Evolutionary conservation across 352 stramenopile species (phyloP).

Genomic region (Pythium volutum): DNA sequence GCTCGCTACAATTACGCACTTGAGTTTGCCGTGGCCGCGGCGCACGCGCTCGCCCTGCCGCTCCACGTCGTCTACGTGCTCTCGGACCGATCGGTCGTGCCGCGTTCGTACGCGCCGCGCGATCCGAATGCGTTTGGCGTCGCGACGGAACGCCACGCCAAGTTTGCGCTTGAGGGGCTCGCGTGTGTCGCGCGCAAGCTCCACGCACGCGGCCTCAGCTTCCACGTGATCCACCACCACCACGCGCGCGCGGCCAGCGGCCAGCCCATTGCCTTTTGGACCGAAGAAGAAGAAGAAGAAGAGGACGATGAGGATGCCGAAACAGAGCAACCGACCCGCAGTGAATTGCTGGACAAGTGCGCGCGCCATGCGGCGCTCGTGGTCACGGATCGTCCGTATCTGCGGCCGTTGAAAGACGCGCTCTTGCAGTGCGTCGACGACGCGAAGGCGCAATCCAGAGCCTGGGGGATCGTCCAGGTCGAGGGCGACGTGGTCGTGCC

Average conservation of each 20-base stretch:
- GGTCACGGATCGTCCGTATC: conserved; percentile 75
- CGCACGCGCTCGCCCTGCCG: conserved; percentile 60
- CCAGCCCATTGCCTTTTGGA: conserved; percentile 19
- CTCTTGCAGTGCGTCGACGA: conserved; percentile 39
- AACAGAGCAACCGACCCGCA: conserved; percentile 18
- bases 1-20: conserved; percentile 82
- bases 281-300: conserved; percentile 11
- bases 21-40: conserved; percentile 68
- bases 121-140: conserved; percentile 67
- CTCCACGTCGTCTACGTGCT: conserved; percentile 78
- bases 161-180: conserved; percentile 74
- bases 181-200: conserved; percentile 41
- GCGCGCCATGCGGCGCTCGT: conserved; percentile 56
- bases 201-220: conserved; percentile 40
- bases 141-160: conserved; percentile 65
- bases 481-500: conserved; percentile 98
- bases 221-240: conserved; percentile 63
- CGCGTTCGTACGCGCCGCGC: conserved; percentile 15
- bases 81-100: conserved; percentile 48
- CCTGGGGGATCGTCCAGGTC: conserved; percentile 88
- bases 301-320: conserved; percentile 4
- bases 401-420: conserved; percentile 51
- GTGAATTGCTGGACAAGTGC: conserved; percentile 42
- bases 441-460: conserved; percentile 30
- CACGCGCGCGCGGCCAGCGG: conserved; percentile 14